A percentile compares a stretch with the other conserved stretches of the same genome.
These are phyloP conservation scores for Fusarium incarnatum DNA, from an alignment of 2,329 filamentous ascomycete species.

Conservation along the genomic window DNA sequence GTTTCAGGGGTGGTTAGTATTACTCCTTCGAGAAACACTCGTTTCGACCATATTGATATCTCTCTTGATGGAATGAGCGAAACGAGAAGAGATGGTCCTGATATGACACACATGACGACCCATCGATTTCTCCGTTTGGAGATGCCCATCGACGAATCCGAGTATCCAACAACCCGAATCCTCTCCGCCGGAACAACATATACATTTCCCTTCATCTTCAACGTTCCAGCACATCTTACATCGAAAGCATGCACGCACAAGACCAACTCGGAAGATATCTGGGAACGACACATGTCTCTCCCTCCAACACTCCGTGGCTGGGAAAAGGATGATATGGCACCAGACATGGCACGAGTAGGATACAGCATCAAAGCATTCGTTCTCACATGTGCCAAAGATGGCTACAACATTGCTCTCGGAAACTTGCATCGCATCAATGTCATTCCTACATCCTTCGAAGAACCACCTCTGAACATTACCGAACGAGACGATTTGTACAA, in stretches of 20 bases:
- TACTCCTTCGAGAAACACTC: slow-evolving; percentile 23
- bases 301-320: slow-evolving; percentile 38
- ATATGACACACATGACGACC: slow-evolving; percentile 33
- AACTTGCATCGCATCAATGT: slow-evolving; percentile 37
- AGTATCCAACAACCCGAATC: slow-evolving; percentile 27
- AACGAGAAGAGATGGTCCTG: slow-evolving; percentile 39
- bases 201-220: slow-evolving; percentile 40
- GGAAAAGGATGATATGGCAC: slow-evolving; percentile 41
- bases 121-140: slow-evolving; percentile 41
- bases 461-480: slow-evolving; percentile 38
- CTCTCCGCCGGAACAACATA: slow-evolving; percentile 35
- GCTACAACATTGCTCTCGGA: slow-evolving; percentile 6
- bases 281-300: slow-evolving; percentile 32
- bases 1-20: slow-evolving; percentile 39
- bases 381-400: slow-evolving; percentile 3
- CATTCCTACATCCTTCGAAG: slow-evolving; percentile 37
- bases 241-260: slow-evolving; percentile 33
- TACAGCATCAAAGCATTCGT: slow-evolving; percentile 36
- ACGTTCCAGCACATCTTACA: slow-evolving; percentile 39
- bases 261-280: slow-evolving; percentile 18
- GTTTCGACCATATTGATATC: slow-evolving; percentile 34
- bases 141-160: slow-evolving; percentile 35
- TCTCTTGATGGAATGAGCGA: slow-evolving; percentile 32
- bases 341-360: slow-evolving; percentile 26
- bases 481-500: slow-evolving; percentile 33